Evolutionary conservation across 352 stramenopile species (phyloP).

Genomic region (Globisporangium nunn): DNA sequence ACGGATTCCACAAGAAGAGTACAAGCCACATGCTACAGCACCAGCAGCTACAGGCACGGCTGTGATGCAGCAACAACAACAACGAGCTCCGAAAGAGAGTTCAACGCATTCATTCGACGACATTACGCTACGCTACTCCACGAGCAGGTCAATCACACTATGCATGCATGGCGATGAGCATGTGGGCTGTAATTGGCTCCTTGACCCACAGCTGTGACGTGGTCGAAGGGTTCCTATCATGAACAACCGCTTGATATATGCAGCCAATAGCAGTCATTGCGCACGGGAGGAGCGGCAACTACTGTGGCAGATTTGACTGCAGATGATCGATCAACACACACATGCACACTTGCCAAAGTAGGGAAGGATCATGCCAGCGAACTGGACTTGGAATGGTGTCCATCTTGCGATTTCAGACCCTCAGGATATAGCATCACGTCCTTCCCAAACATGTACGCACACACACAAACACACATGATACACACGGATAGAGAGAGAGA

Average conservation of each 20-base stretch:
- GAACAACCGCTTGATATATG: slow-evolving; percentile 83
- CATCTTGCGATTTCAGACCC: slow-evolving; percentile 73
- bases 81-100: no score
- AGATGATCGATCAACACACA: slow-evolving; percentile 12
- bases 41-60: no score
- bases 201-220: slow-evolving; percentile 60
- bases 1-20: no score
- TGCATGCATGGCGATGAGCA: neutral
- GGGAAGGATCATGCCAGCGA: slow-evolving; percentile 77
- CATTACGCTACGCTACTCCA: no score
- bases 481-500: neutral
- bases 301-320: slow-evolving; percentile 87
- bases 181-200: slow-evolving; percentile 85
- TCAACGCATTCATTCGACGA: no score
- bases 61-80: no score
- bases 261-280: slow-evolving; percentile 85
- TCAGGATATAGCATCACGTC: slow-evolving; percentile 82
- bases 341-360: slow-evolving; percentile 2
- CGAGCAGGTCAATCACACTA: neutral
- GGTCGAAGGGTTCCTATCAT: slow-evolving; percentile 87
- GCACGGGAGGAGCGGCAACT: slow-evolving; percentile 49
- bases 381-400: slow-evolving; percentile 76
- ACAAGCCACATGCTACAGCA: no score
- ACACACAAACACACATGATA: slow-evolving; percentile 3
- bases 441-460: slow-evolving; percentile 18